Base-by-base conservation (phyloP, 345 rosid genomes). In the Cardamine occulta region DNA sequence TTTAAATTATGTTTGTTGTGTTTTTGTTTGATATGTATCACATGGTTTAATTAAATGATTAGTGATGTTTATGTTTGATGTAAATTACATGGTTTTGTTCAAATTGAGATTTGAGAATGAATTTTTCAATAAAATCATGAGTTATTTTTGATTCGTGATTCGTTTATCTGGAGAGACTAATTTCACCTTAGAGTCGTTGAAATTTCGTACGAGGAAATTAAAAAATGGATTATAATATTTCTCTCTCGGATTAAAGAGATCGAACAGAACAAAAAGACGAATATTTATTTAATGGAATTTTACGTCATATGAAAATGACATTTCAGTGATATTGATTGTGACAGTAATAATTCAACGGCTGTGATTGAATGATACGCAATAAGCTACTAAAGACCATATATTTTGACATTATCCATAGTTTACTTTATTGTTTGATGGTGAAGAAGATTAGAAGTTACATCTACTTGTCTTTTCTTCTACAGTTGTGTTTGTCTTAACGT, bases 401-500 rank as follows among this genome's bases (percentile, higher is more conserved):
- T 66, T 49, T 72, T 66, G 9, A 18, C 68, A 58, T 75, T 67
- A 75, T 75, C 74, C 62, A 49, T 23, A 31, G 4, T 3, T 39
- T 58, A 58, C 17, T 42, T 40, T 49, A 78, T 58, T 42, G 18
- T 52, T 68, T 66, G 68, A 26, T 63, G 68, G 17, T 26, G 53
- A 58, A 34, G 48, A 75, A 68, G 79, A 52, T 35, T 83, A 52
- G 63, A 75, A 74, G 72, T 78, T 75, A 76, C 68, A 79, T 40
- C 85, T 47, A 73, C 84, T 68, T 66, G 85, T 83, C 82, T 68
- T 70, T 4, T 37, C 61, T 74, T 45, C 10, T 37, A 53, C 66
- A 19, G 72, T 81, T 70, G 24, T 12, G 28, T 45, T 78, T 58
- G 56, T 78, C 81, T 42, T 78, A 17, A 66, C 81, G 73, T 78